Conservation (phyloP, 345 rosid genomes). For the Moringa oleifera region DNA sequence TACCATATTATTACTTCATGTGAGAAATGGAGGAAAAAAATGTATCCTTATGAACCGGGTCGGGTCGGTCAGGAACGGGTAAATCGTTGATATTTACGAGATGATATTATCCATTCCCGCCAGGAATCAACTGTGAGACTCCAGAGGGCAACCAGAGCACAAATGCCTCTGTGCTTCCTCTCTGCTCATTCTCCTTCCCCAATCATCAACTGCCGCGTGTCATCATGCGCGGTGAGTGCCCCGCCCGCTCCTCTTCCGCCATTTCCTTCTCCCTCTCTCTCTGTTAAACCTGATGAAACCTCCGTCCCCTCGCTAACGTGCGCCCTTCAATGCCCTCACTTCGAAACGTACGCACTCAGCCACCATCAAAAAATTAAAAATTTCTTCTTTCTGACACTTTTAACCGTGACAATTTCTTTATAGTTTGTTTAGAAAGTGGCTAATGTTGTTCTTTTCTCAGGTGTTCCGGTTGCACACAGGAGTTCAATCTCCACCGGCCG, state of each 20-base stretch:
- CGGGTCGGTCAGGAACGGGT: no score
- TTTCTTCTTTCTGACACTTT: not conserved
- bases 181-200: constrained; percentile 36
- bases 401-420: not conserved
- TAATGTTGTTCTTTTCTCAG: constrained; percentile 27
- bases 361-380: not conserved
- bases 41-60: no score
- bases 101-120: constrained; percentile 46
- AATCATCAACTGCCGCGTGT: constrained; percentile 44
- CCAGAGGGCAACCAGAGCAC: constrained; percentile 15
- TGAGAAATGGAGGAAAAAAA: no score
- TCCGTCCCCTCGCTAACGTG: constrained; percentile 37
- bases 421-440: not conserved
- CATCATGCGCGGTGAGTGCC: constrained; percentile 18
- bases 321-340: constrained; percentile 80
- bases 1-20: no score
- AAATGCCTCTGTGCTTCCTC: constrained; percentile 46
- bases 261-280: constrained; percentile 7
- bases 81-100: not conserved
- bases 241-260: constrained; percentile 15
- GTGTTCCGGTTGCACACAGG: constrained; percentile 94
- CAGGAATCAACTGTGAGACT: constrained; percentile 10
- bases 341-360: constrained; percentile 51
- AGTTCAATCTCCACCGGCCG: constrained; percentile 80
- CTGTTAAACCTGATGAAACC: constrained; percentile 21